Percentiles rank a stretch among this genome's conserved stretches.
Evolutionary conservation across 148 eudicot genomes (phyloP).

Genomic region (Agrostemma githago): DNA sequence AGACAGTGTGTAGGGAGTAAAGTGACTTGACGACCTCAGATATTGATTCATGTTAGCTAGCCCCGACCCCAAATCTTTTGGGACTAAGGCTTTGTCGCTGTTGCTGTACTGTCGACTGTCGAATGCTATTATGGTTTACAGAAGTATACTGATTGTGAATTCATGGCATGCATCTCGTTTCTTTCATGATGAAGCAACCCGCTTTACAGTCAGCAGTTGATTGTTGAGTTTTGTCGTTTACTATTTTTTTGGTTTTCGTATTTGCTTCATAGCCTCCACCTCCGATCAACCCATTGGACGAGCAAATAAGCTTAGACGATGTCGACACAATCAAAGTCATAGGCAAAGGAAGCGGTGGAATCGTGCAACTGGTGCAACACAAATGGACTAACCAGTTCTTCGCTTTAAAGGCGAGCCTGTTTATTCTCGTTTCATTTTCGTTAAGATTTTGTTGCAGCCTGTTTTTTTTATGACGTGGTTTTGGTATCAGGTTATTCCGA

Average conservation of each 20-base stretch:
- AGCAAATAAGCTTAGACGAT: slow-evolving; percentile 89
- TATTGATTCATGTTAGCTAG: too few species aligned
- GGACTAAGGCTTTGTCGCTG: too few species aligned
- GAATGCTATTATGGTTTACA: background rate
- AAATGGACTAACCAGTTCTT: slow-evolving; percentile 98
- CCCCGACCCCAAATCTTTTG: too few species aligned
- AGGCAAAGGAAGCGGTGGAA: slow-evolving; percentile 88
- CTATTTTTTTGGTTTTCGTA: slow-evolving; percentile 11
- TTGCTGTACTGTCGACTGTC: too few species aligned
- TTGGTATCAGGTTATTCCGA: slow-evolving; percentile 75
- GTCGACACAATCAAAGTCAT: slow-evolving; percentile 86
- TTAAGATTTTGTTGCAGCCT: background rate
- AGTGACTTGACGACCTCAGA: too few species aligned
- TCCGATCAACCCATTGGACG: slow-evolving; percentile 81
- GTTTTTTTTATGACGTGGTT: slow-evolving; percentile 11
- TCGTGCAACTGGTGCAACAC: slow-evolving; percentile 94
- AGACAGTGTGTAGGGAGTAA: background rate
- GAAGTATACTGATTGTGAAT: background rate
- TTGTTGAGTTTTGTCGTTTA: slow-evolving; percentile 8
- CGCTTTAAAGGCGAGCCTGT: slow-evolving; percentile 73
- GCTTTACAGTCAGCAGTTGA: background rate
- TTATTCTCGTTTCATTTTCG: background rate
- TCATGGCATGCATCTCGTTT: background rate
- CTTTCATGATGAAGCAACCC: background rate
- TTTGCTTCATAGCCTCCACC: slow-evolving; percentile 61